Percentiles rank a stretch among this genome's conserved stretches.
Conservation (phyloP, 2,329 filamentous ascomycete species). For the Neofusicoccum ribis region DNA sequence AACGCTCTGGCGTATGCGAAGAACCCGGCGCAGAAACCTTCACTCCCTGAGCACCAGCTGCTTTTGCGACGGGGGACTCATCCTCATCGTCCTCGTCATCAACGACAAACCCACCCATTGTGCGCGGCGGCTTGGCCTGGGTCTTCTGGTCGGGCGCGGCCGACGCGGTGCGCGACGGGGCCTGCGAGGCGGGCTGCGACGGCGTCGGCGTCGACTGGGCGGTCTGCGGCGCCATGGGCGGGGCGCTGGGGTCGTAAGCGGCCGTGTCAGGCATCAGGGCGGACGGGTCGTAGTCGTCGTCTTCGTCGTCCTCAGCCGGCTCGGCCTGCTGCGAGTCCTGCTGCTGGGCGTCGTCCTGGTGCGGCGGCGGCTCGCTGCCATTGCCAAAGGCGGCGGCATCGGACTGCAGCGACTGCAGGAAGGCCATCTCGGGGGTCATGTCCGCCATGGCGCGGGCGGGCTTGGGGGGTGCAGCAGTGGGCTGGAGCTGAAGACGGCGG, state of each 20-base stretch:
- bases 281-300: constrained; percentile 38
- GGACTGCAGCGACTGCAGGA: constrained; percentile 51
- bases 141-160: constrained; percentile 26
- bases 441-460: constrained; percentile 47
- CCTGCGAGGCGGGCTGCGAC: constrained; percentile 27
- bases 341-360: constrained; percentile 3
- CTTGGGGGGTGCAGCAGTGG: background rate
- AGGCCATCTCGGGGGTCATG: constrained; percentile 55
- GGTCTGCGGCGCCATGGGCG: constrained; percentile 22
- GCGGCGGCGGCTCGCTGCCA: constrained; percentile 34
- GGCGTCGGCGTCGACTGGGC: constrained; percentile 30
- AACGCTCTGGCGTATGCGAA: constrained; percentile 53
- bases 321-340: constrained; percentile 24
- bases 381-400: constrained; percentile 40
- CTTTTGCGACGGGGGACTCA: constrained; percentile 50
- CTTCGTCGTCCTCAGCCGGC: constrained; percentile 26
- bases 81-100: constrained; percentile 63
- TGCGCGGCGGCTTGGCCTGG: constrained; percentile 47
- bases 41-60: constrained; percentile 49
- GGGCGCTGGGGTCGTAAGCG: constrained; percentile 24
- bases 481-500: constrained; percentile 4
- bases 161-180: constrained; percentile 21
- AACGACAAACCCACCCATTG: constrained; percentile 62
- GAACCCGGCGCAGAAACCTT: constrained; percentile 51
- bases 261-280: constrained; percentile 27